These are phyloP conservation scores for Tillandsia leiboldiana DNA, from an alignment of 176 grass and related monocot genomes.

Conservation along the genomic window DNA sequence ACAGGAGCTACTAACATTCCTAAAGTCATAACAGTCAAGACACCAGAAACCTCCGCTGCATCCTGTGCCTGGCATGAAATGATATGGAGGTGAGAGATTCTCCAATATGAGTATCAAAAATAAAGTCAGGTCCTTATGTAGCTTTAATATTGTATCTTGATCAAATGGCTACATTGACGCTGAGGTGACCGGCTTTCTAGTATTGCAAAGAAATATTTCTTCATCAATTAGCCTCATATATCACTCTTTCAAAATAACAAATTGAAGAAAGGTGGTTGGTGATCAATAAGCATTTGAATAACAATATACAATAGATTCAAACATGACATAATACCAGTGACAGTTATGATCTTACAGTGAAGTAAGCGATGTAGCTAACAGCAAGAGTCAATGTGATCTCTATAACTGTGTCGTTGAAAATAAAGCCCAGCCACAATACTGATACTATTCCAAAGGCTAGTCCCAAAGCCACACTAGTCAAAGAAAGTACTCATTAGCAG, in stretches of 20 bases:
- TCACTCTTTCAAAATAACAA: neutral
- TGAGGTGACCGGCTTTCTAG: neutral
- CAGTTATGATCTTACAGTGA: conserved; percentile 55
- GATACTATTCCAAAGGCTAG: conserved; percentile 84
- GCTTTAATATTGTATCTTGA: neutral
- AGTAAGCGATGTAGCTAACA: conserved; percentile 97
- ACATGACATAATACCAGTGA: neutral
- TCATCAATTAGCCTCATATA: neutral
- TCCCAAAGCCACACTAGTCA: conserved; percentile 70
- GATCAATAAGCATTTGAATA: neutral
- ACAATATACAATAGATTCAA: neutral
- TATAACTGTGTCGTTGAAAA: conserved; percentile 93
- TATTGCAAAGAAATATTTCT: neutral
- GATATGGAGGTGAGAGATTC: conserved; percentile 7
- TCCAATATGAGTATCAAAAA: neutral
- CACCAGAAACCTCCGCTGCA: conserved; percentile 68
- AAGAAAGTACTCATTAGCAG: conserved; percentile 13
- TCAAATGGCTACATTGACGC: neutral
- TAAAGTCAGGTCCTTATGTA: neutral
- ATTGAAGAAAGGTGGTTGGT: neutral
- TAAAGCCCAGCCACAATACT: conserved; percentile 90
- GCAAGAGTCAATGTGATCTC: conserved; percentile 86
- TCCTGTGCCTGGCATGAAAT: conserved; percentile 68
- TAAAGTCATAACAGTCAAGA: conserved; percentile 93
- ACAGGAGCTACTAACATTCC: conserved; percentile 78